Evolutionary conservation across 2,329 filamentous ascomycete species (phyloP), one percentile per base, ranked within the genome.

Genomic region (Calonectria montana): DNA sequence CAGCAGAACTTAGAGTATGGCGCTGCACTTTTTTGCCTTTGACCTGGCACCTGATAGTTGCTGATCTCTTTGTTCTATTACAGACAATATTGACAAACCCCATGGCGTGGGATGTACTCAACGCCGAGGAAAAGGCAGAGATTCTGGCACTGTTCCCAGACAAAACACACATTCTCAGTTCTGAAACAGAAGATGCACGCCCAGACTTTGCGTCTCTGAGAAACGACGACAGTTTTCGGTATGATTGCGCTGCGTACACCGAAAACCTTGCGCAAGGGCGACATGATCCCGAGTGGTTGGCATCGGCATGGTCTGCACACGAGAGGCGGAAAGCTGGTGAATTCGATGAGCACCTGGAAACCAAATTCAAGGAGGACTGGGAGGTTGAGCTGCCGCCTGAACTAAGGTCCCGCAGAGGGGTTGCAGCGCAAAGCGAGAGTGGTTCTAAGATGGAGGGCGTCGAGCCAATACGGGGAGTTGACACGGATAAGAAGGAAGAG

Each of bases 261-360:
- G 84, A 86, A 39, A 83, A 88, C 73, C 80, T 91, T 21, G 73
- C 78, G 6, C 80, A 82, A 41, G 89, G 89, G 4, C 85, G 84
- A 39, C 87, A 90, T 69, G 88, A 90, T 73, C 83, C 85, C 1
- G 83, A 84, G 16, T 91, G 89, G 89, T 84, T 91, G 9, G 81
- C 78, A 18, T 83, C 87, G 67, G 89, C 89, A 1, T 90, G 87
- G 83, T 78, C 79, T 4, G 89, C 89, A 0, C 87, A 90, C 72
- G 82, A 84, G 66, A 82, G 84, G 76, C 86, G 88, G 67, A 83
- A 81, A 63, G 77, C 81, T 1, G 89, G 89, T 5, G 82, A 87
- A 2, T 91, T 89, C 71, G 85, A 90, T 70, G 84, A 85, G 4
- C 86, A 84, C 64, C 80, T 89, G 35, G 79, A 83, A 12, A 76